Evolutionary conservation across 345 rosid species (phyloP), one percentile per base, ranked within the genome.

Genomic region (Angophora floribunda): DNA sequence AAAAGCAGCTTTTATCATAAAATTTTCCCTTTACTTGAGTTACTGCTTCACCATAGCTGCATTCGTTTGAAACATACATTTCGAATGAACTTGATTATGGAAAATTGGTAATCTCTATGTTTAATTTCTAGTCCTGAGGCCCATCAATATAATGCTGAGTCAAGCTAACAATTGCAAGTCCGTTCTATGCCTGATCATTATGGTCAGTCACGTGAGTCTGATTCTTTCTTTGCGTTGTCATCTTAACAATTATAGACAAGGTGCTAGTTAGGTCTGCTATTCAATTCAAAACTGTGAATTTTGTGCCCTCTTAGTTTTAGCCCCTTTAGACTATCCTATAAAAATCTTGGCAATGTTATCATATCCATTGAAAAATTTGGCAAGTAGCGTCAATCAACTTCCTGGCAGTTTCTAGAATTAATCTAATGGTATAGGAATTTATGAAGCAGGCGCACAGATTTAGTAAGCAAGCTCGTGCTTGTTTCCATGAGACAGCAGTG

Each of bases 91-190:
- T 9, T 70, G 47, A 70, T 36, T 75, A 24, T 75, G 47, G 47
- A 75, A 36, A 70, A 36, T 70, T 9, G 47, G 82, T 32, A 32
- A 67, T 75, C 82, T 75, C 82, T 75, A 36, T 70, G 47, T 75
- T 75, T 75, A 36, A 36, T 75, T 75, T 75, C 63, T 52, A 47
- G 30, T 50, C 51, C 75, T 50, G 86, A 47, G 22, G 80, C 30
- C 24, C 57, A 22, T 57, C 51, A 41, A 21, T 22, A 24, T 78
- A 28, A 17, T 89, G 90, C 91, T 91, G 93, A 88, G 88, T 85
- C 92, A 91, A 88, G 89, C 90, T 32, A 92, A 92, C 51, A 90
- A 87, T 78, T 90, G 92, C 92, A 93, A 89, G 86, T 87, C 90
- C 22, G 86, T 91, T n/a, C 87, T 51, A 51, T 88, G 75, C 89